Conservation (phyloP, 768 basidiomycete species). For the Boletus tylopilopsis region DNA sequence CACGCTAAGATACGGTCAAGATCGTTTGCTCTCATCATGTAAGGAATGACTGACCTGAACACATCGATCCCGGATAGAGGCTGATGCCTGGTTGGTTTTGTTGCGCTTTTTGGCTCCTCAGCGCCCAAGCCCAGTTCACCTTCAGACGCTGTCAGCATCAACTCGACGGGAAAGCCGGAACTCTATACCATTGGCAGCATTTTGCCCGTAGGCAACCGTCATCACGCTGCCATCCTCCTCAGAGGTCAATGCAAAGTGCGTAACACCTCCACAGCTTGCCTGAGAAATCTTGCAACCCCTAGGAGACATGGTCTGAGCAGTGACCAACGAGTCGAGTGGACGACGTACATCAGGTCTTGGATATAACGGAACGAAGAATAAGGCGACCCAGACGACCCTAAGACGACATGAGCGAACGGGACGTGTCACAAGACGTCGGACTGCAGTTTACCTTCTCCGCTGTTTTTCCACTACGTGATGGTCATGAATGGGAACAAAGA, state of each 20-base stretch:
- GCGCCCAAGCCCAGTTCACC: constrained; percentile 80
- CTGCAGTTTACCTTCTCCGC: constrained; percentile 69
- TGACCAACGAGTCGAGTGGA: not conserved
- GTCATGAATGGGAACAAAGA: constrained; percentile 2
- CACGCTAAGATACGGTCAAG: constrained; percentile 44
- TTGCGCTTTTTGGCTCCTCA: constrained; percentile 81
- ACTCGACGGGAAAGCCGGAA: not conserved
- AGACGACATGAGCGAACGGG: constrained; percentile 6
- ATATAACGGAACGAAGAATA: constrained; percentile 85
- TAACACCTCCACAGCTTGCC: constrained; percentile 80
- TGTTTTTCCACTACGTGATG: constrained; percentile 80
- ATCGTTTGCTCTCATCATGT: not conserved
- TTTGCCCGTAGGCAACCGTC: constrained; percentile 85
- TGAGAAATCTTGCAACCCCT: constrained; percentile 77
- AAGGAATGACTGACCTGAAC: constrained; percentile 52
- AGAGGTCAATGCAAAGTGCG: constrained; percentile 75
- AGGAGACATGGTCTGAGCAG: constrained; percentile 2
- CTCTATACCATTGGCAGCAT: constrained; percentile 69
- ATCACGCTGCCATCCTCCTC: constrained; percentile 75
- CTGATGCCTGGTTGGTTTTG: constrained; percentile 70
- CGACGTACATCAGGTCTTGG: constrained; percentile 75
- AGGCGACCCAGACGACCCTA: constrained; percentile 85
- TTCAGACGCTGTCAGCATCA: constrained; percentile 18
- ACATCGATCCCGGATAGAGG: constrained; percentile 79
- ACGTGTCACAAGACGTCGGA: not conserved